A percentile compares a stretch with the other conserved stretches of the same genome.
phyloP scores from a whole-genome alignment of 768 basidiomycete species.

The Calocera cornea region DNA sequence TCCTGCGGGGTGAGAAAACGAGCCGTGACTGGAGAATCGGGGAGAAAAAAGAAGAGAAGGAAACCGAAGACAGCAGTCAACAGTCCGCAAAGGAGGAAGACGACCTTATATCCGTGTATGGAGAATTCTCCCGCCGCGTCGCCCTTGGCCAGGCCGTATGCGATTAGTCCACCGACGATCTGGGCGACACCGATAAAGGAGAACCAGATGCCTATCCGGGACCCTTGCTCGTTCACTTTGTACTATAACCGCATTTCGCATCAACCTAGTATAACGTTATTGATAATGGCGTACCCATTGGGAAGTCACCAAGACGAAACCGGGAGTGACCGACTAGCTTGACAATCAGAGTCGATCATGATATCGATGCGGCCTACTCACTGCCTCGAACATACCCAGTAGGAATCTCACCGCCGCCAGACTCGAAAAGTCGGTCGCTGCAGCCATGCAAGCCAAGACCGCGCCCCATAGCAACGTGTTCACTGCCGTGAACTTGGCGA shows the following conservation, averaged over 20 bases:
- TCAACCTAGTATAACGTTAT: not conserved
- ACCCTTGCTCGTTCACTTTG: not conserved
- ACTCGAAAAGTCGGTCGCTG: conserved; percentile 32
- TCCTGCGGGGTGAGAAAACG: not conserved
- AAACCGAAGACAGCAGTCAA: no score
- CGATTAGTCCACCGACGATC: not conserved
- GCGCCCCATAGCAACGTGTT: no score
- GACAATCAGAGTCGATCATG: not conserved
- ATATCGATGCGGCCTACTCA: conserved; percentile 22
- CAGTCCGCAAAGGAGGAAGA: not conserved
- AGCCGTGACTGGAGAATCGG: not conserved
- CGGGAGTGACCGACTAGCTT: not conserved
- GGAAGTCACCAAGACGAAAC: not conserved
- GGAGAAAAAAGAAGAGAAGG: not conserved
- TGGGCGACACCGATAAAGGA: not conserved
- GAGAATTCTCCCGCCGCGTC: not conserved
- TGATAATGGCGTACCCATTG: not conserved
- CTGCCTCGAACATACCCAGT: conserved; percentile 35
- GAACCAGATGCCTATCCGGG: not conserved
- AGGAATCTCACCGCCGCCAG: conserved; percentile 36
- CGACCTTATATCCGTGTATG: not conserved
- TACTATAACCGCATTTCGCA: not conserved
- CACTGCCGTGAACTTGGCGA: conserved; percentile 40
- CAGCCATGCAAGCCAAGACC: conserved; percentile 37
- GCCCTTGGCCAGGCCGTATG: not conserved